Base-by-base conservation (phyloP, 2,329 filamentous ascomycete species). In the Incumbomyces lentus region DNA sequence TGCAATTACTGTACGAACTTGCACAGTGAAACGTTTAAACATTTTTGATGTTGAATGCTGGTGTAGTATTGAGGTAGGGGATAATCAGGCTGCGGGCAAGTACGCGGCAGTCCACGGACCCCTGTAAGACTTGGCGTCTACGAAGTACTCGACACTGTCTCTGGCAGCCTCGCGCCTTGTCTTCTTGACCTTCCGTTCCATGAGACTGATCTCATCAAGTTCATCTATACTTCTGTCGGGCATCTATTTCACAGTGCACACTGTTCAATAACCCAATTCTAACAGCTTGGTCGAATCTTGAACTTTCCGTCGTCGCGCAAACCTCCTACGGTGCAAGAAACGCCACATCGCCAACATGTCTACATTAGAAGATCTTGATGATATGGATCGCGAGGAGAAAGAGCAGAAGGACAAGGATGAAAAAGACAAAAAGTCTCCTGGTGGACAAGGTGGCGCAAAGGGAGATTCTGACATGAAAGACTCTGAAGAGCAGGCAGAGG, bases 381-480 rank as follows among this genome's bases (percentile, higher is more conserved):
- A 89, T 66, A 75, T 93, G 65, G 84, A 92, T 73, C 83, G 82
- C 68, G 79, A 82, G 60, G 78, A 68, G 75, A 82, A 79, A 66
- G 75, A 82, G 64, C 73, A 79, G 58, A 73, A 76, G 57, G 69
- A 75, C 56, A 69, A 65, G 41, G 70, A 73, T 52, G 73, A 71
- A 53, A 74, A 76, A 60, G 74, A 78, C 60, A 75, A 76, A 62
- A 77, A 78, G 64, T 58, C 66, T 45, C 13, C 49, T 16, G 29
- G 40, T 17, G 42, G 45, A 10, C 32, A 42, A 12, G 66, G 69
- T 48, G 69, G 72, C 47, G 80, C 82, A 60, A 42, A 48, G 13
- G 84, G 76, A 40, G 90, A 95, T 70, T 82, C 82, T 42, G 87
- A 94, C 48, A 95, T 95, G 89, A 81, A 90, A 65, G 89, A 95